Evolutionary conservation across 2,329 filamentous ascomycete species (phyloP).

Genomic region (Trichoderma hamatum): DNA sequence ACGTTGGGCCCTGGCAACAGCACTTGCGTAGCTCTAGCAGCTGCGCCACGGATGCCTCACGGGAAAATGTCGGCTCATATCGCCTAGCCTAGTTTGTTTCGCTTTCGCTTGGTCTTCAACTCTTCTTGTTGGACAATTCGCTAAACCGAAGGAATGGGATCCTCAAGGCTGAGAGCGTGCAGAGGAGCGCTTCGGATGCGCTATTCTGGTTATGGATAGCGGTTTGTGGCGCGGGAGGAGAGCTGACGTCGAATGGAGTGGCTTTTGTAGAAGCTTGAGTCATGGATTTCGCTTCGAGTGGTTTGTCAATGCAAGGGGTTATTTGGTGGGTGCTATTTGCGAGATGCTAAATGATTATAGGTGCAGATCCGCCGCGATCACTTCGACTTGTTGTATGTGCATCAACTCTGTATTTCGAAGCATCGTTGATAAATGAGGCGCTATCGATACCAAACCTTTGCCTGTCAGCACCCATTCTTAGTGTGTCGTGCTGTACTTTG

Average conservation of each 20-base stretch:
- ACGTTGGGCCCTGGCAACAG: neutral
- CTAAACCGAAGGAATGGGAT: neutral
- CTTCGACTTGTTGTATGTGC: too few species aligned
- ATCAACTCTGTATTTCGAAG: too few species aligned
- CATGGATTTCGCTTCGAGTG: neutral
- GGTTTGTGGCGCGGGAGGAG: neutral
- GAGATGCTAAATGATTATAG: too few species aligned
- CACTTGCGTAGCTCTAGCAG: constrained; percentile 1
- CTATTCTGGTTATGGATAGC: neutral
- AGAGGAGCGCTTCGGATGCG: neutral
- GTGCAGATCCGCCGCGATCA: too few species aligned
- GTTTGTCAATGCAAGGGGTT: too few species aligned
- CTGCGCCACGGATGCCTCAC: constrained; percentile 14
- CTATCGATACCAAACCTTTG: neutral
- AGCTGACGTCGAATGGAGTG: constrained; percentile 7
- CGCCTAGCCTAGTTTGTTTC: neutral
- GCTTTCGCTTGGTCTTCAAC: neutral
- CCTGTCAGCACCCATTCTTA: neutral
- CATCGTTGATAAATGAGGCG: neutral
- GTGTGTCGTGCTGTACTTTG: too few species aligned
- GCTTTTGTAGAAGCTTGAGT: neutral
- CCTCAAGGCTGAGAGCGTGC: neutral
- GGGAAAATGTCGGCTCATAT: neutral
- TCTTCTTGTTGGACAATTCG: neutral
- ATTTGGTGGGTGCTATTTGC: too few species aligned